Evolutionary conservation across 2,329 filamentous ascomycete species (phyloP).

Genomic region (Apiospora rasikravindrae): DNA sequence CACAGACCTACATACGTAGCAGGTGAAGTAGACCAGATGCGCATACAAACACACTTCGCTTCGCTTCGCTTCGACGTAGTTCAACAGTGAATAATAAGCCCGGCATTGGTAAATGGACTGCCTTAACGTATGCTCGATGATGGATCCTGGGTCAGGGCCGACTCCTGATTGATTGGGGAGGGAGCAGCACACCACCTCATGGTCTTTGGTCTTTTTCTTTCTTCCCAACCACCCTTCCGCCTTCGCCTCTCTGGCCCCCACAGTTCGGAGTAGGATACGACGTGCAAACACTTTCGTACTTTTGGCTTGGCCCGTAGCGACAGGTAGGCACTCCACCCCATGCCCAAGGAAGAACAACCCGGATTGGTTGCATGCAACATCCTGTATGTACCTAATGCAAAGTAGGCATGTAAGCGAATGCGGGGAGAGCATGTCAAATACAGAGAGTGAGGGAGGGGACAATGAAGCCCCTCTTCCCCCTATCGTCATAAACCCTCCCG

Average conservation of each 20-base stretch:
- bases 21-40: not conserved
- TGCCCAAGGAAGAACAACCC: not conserved
- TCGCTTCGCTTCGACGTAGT: not conserved
- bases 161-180: not conserved
- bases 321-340: not conserved
- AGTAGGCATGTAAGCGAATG: not conserved
- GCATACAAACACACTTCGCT: not conserved
- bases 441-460: not conserved
- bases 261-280: not conserved
- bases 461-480: not conserved
- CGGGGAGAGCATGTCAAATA: not conserved
- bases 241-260: slow-evolving; percentile 2
- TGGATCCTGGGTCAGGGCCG: not conserved
- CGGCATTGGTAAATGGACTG: not conserved
- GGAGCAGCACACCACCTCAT: not conserved
- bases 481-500: not conserved
- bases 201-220: not conserved
- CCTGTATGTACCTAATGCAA: not conserved
- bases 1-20: too few relatives aligned
- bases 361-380: not conserved
- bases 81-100: not conserved
- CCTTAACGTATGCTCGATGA: not conserved
- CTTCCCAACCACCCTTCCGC: not conserved
- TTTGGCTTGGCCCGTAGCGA: not conserved
- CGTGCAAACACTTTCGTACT: not conserved